These are phyloP conservation scores for Apiospora marii DNA, from an alignment of 2,329 filamentous ascomycete genomes.

Conservation along the genomic window DNA sequence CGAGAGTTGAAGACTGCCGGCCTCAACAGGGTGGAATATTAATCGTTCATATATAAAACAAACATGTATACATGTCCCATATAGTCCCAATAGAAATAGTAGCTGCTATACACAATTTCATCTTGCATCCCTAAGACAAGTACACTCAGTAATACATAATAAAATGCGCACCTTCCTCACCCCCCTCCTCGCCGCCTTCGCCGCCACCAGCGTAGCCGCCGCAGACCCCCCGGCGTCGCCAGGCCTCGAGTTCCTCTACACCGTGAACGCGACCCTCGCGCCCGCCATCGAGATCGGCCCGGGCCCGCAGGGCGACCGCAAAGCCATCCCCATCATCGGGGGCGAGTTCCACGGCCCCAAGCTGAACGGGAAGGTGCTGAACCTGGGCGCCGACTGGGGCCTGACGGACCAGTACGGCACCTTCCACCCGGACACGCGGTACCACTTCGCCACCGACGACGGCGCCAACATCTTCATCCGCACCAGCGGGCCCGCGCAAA, in stretches of 20 bases:
- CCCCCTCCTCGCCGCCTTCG: conserved; percentile 16
- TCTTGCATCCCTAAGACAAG: too few relatives aligned
- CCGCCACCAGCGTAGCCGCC: background rate
- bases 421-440: conserved; percentile 43
- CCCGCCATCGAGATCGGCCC: conserved; percentile 34
- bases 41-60: background rate
- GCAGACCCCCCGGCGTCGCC: conserved; percentile 31
- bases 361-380: conserved; percentile 36
- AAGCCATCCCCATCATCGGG: conserved; percentile 40
- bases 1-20: background rate
- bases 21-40: background rate
- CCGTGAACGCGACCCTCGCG: conserved; percentile 39
- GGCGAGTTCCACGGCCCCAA: conserved; percentile 39
- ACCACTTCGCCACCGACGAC: conserved; percentile 41
- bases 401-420: conserved; percentile 35
- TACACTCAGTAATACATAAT: background rate
- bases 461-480: conserved; percentile 43
- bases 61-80: background rate
- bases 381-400: conserved; percentile 43
- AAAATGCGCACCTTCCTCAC: conserved; percentile 13
- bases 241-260: conserved; percentile 39
- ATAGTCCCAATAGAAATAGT: background rate
- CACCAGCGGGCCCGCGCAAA: conserved; percentile 39
- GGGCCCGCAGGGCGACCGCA: conserved; percentile 35
- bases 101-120: too few relatives aligned